phyloP scores from a whole-genome alignment of 2,329 filamentous ascomycete genomes.

The Hysterium pulicare region DNA sequence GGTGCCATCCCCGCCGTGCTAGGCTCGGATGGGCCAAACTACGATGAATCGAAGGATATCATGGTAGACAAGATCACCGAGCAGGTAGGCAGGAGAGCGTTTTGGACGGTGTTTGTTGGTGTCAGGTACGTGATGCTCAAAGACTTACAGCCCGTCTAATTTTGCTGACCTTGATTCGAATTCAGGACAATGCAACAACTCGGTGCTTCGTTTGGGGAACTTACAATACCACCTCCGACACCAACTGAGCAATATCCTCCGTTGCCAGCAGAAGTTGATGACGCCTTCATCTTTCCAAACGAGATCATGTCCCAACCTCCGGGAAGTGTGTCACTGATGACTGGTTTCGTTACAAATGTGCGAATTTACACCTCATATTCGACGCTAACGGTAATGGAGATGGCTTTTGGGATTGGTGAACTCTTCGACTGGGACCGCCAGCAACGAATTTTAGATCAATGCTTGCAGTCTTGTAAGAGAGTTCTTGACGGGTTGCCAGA shows the following conservation, averaged over 20 bases:
- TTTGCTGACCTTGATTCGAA: not conserved
- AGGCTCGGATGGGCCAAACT: conserved; percentile 34
- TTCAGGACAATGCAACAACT: conserved; percentile 72
- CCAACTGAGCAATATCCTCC: conserved; percentile 73
- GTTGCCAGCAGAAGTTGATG: conserved; percentile 77
- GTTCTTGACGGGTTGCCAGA: conserved; percentile 65
- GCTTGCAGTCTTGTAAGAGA: conserved; percentile 66
- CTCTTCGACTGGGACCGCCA: conserved; percentile 76
- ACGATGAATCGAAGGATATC: conserved; percentile 35
- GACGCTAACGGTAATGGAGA: conserved; percentile 71
- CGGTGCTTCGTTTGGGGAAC: conserved; percentile 66
- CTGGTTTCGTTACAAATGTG: conserved; percentile 77
- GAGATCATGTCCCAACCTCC: conserved; percentile 68
- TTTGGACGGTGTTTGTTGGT: conserved; percentile 78
- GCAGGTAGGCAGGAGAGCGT: conserved; percentile 61
- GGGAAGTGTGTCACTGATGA: conserved; percentile 65
- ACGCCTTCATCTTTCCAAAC: conserved; percentile 71
- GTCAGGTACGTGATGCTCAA: conserved; percentile 51
- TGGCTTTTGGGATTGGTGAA: conserved; percentile 75
- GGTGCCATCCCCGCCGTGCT: conserved; percentile 32
- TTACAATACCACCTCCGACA: conserved; percentile 74
- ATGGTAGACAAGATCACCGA: conserved; percentile 45
- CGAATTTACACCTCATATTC: conserved; percentile 80
- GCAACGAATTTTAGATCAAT: conserved; percentile 67
- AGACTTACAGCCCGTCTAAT: conserved; percentile 6